Base-by-base conservation (phyloP, 805 yeast genomes). In the Candida quercuum region DNA sequence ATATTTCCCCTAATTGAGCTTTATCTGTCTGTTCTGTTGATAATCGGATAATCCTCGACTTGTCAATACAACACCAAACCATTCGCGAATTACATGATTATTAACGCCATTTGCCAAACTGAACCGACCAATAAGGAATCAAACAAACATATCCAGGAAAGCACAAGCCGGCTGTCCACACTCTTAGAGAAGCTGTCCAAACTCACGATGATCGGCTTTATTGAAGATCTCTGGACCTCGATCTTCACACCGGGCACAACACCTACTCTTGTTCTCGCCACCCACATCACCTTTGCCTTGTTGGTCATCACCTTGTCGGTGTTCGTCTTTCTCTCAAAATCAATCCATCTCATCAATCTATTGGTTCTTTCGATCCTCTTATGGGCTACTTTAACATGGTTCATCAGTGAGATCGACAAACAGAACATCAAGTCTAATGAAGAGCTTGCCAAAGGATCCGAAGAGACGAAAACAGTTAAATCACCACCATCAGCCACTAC, bases 161-260 rank as follows among this genome's bases (percentile, higher is more conserved):
- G n/a, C n/a, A n/a, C n/a, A n/a, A n/a, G n/a, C n/a, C n/a, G n/a
- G n/a, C n/a, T n/a, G n/a, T n/a, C n/a, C n/a, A n/a, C n/a, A n/a
- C n/a, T n/a, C n/a, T n/a, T n/a, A n/a, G n/a, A n/a, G n/a, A n/a
- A n/a, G n/a, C n/a, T n/a, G n/a, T n/a, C n/a, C n/a, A n/a, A n/a
- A n/a, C n/a, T n/a, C 14, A 18, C n/a, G 8, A 51, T 51, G 50
- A 38, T 46, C 28, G 35, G 62, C 14, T 79, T 79, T 54, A 41
- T 83, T 26, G 65, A 61, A 19, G 94, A 84, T 19, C 70, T 91
- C 31, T 89, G 97, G 97, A 81, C 84, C 39, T 85, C 95, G 12
- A 76, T 93, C 20, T 86, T 91, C 61, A 80, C 86, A 14, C 97
- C 98, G 6, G 99, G 99, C 1, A 77, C 95, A 1, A 76, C 93